These are phyloP conservation scores for Trichoderma semiorbis DNA, from an alignment of 2,329 filamentous ascomycete species.

Conservation along the genomic window DNA sequence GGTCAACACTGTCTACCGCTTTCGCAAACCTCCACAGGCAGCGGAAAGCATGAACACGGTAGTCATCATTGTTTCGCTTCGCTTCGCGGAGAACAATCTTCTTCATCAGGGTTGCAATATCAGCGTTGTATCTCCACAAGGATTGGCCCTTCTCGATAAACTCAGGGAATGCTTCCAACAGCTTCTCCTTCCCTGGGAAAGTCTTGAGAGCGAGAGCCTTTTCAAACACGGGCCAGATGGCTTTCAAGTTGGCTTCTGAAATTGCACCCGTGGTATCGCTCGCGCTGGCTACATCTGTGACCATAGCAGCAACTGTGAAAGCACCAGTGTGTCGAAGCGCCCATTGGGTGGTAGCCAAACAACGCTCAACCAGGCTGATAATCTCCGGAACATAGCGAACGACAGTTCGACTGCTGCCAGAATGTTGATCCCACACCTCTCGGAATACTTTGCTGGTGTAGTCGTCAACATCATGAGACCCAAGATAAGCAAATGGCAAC, in stretches of 20 bases:
- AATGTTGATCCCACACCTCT: constrained; percentile 86
- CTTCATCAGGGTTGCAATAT: constrained; percentile 63
- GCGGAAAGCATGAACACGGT: constrained; percentile 71
- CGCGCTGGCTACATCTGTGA: constrained; percentile 61
- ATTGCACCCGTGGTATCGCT: constrained; percentile 57
- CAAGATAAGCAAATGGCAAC: constrained; percentile 84
- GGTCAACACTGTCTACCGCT: constrained; percentile 63
- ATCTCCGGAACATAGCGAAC: constrained; percentile 84
- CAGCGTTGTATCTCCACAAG: constrained; percentile 52
- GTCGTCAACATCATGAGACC: constrained; percentile 78
- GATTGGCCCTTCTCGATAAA: constrained; percentile 65
- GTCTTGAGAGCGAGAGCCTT: constrained; percentile 83
- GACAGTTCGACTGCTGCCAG: constrained; percentile 78
- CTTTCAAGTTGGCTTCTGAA: constrained; percentile 55
- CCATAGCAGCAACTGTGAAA: constrained; percentile 71
- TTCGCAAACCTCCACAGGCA: constrained; percentile 71
- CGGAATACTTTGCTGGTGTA: constrained; percentile 76
- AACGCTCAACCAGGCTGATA: constrained; percentile 59
- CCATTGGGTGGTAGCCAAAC: constrained; percentile 82
- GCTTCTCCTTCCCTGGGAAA: constrained; percentile 84
- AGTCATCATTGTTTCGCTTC: constrained; percentile 83
- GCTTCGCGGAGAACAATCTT: constrained; percentile 83
- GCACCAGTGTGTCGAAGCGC: constrained; percentile 85
- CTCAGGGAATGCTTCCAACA: constrained; percentile 74
- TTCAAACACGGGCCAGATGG: constrained; percentile 80